Evolutionary conservation across 345 rosid genomes (phyloP).

Genomic region (Corchorus capsularis): DNA sequence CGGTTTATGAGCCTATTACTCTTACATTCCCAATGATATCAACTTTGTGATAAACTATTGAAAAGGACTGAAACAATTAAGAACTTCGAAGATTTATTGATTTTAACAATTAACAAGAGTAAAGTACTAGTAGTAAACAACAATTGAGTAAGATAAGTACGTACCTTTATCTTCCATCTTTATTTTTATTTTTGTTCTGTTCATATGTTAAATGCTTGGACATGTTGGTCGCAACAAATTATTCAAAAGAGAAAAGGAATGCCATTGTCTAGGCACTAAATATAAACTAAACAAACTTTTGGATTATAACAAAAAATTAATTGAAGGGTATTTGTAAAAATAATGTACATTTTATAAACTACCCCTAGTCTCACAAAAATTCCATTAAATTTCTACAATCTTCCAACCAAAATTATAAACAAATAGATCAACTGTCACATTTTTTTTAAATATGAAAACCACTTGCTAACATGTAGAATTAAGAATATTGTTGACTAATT

Average conservation of each 20-base stretch:
- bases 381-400: not conserved
- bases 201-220: no score
- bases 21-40: not conserved
- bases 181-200: no score
- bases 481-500: not conserved
- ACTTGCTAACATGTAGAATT: not conserved
- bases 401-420: not conserved
- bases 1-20: not conserved
- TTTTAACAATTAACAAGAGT: not conserved
- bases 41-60: not conserved
- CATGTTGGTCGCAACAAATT: no score
- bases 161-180: no score
- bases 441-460: not conserved
- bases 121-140: no score
- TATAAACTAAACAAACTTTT: no score
- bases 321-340: no score
- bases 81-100: not conserved
- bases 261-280: no score
- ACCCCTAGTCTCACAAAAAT: not conserved
- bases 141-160: no score
- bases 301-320: no score
- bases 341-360: not conserved
- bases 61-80: not conserved
- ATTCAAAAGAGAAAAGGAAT: no score
- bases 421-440: no score